These are phyloP conservation scores for Saccharomycopsis crataegensis DNA, from an alignment of 1,139 yeast genomes.

Conservation along the genomic window DNA sequence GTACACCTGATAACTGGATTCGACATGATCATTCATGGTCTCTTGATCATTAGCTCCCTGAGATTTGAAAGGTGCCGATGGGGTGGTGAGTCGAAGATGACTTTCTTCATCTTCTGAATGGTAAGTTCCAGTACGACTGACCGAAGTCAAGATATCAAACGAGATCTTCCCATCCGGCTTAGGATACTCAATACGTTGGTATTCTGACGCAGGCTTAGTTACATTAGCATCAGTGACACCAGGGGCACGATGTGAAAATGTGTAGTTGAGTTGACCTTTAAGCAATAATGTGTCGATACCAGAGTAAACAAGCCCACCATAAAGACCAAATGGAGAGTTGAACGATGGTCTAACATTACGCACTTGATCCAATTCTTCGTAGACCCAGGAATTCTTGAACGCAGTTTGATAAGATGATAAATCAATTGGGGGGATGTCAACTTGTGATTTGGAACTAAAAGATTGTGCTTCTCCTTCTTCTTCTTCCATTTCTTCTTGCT, in stretches of 20 bases:
- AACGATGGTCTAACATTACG: conserved; percentile 92
- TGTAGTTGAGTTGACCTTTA: conserved; percentile 81
- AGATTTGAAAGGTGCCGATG: conserved; percentile 70
- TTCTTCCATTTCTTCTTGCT: conserved; percentile 31
- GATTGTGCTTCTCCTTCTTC: conserved; percentile 30
- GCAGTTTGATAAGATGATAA: conserved; percentile 53
- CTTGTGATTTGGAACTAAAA: conserved; percentile 25
- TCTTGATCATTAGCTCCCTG: conserved; percentile 78
- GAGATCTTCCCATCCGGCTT: conserved; percentile 89
- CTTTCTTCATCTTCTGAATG: conserved; percentile 93
- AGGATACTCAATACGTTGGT: conserved; percentile 73
- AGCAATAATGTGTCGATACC: conserved; percentile 79
- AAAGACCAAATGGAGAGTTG: conserved; percentile 57
- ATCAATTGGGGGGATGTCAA: conserved; percentile 22
- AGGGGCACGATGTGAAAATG: conserved; percentile 46
- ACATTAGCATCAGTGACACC: conserved; percentile 55
- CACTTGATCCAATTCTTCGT: conserved; percentile 70
- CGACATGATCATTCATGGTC: conserved; percentile 61
- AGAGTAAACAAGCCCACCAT: conserved; percentile 77
- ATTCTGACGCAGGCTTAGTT: conserved; percentile 61
- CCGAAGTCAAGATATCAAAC: conserved; percentile 86
- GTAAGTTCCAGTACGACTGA: conserved; percentile 90
- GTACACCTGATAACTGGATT: conserved; percentile 60
- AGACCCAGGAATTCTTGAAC: conserved; percentile 75
- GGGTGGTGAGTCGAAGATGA: conserved; percentile 69